Percentiles rank a stretch among this genome's conserved stretches.
These are phyloP conservation scores for Daedalea quercina DNA, from an alignment of 768 basidiomycete species.

Conservation along the genomic window DNA sequence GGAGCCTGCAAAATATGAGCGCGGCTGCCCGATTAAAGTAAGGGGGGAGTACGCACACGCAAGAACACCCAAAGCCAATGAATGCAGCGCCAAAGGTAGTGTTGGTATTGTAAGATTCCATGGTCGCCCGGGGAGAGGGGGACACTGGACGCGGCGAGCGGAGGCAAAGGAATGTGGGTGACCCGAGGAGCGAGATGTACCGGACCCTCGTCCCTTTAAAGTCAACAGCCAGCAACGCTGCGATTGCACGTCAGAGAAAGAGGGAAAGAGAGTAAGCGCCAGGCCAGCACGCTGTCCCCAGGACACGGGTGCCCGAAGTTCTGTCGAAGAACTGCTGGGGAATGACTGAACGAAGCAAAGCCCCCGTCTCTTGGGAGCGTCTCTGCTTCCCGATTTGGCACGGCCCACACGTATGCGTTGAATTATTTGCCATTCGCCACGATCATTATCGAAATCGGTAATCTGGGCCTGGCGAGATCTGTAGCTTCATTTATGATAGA, in stretches of 20 bases:
- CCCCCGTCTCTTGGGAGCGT: not conserved
- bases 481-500: too few species aligned
- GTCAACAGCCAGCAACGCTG: not conserved
- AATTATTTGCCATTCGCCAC: too few species aligned
- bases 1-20: conserved; percentile 31
- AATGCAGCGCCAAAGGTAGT: conserved; percentile 57
- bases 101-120: conserved; percentile 11
- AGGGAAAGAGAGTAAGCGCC: conserved; percentile 5
- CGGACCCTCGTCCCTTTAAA: conserved; percentile 9
- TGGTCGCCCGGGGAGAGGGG: conserved; percentile 6
- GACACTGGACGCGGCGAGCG: not conserved
- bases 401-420: too few species aligned
- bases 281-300: not conserved
- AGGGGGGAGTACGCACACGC: conserved; percentile 19
- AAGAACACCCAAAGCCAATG: conserved; percentile 50
- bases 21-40: not conserved
- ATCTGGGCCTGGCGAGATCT: too few species aligned
- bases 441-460: too few species aligned
- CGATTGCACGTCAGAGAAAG: conserved; percentile 2
- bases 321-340: not conserved
- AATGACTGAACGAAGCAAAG: not conserved
- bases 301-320: not conserved
- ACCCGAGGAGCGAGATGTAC: conserved; percentile 2
- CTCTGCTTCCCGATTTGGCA: too few species aligned
- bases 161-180: not conserved